Evolutionary conservation across 768 basidiomycete species (phyloP).

Genomic region (Rhizopogon salebrosus): DNA sequence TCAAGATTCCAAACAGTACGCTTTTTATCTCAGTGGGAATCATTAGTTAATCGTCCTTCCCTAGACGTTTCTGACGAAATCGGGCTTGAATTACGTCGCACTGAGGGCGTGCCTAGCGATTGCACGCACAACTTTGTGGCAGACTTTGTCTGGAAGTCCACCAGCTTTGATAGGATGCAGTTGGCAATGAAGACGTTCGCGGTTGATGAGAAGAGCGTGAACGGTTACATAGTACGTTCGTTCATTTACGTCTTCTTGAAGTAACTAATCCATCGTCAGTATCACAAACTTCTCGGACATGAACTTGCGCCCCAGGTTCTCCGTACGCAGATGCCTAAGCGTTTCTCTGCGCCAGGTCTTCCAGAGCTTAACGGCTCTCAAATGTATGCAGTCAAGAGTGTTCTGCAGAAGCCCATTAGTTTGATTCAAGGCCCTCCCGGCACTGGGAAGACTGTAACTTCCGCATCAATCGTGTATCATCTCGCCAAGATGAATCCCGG

Average conservation of each 20-base stretch:
- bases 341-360: conserved; percentile 94
- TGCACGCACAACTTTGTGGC: conserved; percentile 92
- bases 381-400: conserved; percentile 99
- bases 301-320: conserved; percentile 93
- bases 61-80: conserved; percentile 97
- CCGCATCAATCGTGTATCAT: conserved; percentile 97
- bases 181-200: conserved; percentile 99
- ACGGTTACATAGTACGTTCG: conserved; percentile 88
- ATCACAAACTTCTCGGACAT: conserved; percentile 97
- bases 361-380: conserved; percentile 99
- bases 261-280: conserved; percentile 43
- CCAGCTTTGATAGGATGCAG: conserved; percentile 99
- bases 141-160: conserved; percentile 99
- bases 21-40: conserved; percentile 4
- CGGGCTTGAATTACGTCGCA: conserved; percentile 82
- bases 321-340: conserved; percentile 91
- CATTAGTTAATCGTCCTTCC: conserved; percentile 7
- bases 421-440: conserved; percentile 98
- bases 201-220: conserved; percentile 98
- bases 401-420: conserved; percentile 95
- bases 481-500: conserved; percentile 99
- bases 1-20: conserved; percentile 98
- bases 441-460: conserved; percentile 98
- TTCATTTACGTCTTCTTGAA: neutral
- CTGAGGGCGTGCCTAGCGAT: conserved; percentile 91